These are phyloP conservation scores for Cyclotella choctawhatcheeana DNA, from an alignment of 108 stramenopile species.

Conservation along the genomic window DNA sequence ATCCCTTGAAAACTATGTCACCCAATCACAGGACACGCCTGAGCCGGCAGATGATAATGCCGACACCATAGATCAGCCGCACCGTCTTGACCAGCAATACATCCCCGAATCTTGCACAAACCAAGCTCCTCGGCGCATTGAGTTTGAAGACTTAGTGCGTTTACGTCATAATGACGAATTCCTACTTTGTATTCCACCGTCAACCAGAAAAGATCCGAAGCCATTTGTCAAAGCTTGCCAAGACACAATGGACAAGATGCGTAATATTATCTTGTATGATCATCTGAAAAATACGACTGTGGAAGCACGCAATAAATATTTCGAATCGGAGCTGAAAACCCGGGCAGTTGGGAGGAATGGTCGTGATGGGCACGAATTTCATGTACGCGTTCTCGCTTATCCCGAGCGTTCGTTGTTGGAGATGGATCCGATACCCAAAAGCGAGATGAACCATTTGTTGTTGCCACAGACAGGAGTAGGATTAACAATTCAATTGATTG, in stretches of 20 bases:
- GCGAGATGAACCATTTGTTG: neutral
- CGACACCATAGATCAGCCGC: neutral
- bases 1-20: too few relatives aligned
- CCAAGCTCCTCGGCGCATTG: neutral
- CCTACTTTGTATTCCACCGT: neutral
- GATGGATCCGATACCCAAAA: neutral
- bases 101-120: neutral
- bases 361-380: neutral
- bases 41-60: neutral
- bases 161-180: neutral
- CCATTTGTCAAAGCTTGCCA: neutral
- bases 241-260: neutral
- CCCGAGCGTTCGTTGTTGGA: neutral
- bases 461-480: neutral
- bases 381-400: neutral
- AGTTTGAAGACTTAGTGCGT: neutral
- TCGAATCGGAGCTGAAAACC: neutral
- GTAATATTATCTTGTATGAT: neutral
- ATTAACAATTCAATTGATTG: neutral
- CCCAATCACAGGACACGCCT: too few relatives aligned
- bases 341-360: neutral
- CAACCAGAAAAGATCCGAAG: neutral
- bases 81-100: neutral
- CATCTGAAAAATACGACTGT: neutral
- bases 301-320: neutral